A percentile compares a stretch with the other conserved stretches of the same genome.
phyloP scores from a whole-genome alignment of 2,329 filamentous ascomycete species.

The Colletotrichum cordylinicola region DNA sequence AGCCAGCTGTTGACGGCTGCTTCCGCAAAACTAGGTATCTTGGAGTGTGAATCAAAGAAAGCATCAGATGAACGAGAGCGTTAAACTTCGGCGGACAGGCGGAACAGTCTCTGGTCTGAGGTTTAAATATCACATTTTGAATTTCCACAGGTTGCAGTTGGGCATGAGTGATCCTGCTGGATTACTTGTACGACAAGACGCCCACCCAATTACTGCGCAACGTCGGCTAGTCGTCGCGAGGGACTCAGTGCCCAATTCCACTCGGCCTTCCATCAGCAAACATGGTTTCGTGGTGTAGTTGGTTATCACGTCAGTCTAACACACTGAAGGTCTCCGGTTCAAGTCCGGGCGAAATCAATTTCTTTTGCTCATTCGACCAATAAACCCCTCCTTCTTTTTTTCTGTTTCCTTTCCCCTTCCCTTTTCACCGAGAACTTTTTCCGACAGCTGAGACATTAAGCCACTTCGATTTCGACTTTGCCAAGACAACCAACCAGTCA shows the following conservation, averaged over 20 bases:
- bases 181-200: background rate
- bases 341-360: slow-evolving; percentile 14
- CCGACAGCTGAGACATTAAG: background rate
- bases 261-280: rapidly evolving
- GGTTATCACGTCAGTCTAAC: slow-evolving; percentile 57
- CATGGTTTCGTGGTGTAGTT: slow-evolving; percentile 38
- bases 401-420: too few relatives aligned
- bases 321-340: slow-evolving; percentile 26
- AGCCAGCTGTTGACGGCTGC: background rate
- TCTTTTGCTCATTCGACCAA: background rate
- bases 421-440: rapidly evolving
- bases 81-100: background rate
- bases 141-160: rapidly evolving
- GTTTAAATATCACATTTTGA: background rate
- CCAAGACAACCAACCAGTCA: rapidly evolving
- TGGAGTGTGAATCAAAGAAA: background rate
- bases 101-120: background rate
- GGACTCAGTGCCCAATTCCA: rapidly evolving
- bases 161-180: background rate
- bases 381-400: rapidly evolving
- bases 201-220: background rate
- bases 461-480: rapidly evolving
- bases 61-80: background rate
- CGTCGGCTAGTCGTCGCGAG: background rate
- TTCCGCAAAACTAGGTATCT: background rate